A percentile compares a stretch with the other conserved stretches of the same genome.
These are phyloP conservation scores for Fusarium liriodendri DNA, from an alignment of 2,329 filamentous ascomycete species.

Conservation along the genomic window DNA sequence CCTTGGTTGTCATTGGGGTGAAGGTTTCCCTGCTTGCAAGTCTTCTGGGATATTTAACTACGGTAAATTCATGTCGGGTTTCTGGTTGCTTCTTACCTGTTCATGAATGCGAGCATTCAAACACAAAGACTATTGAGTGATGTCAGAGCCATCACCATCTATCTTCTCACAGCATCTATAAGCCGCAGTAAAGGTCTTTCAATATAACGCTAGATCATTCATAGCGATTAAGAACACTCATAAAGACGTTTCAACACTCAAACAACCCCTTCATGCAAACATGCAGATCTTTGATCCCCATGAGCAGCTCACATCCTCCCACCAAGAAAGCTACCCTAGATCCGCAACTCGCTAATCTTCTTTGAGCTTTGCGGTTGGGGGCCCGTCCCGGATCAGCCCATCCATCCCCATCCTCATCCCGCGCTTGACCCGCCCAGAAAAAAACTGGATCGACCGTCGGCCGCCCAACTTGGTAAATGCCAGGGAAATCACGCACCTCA, in stretches of 20 bases:
- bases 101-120: too few relatives aligned
- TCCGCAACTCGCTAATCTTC: slow-evolving; percentile 25
- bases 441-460: slow-evolving; percentile 13
- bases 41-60: not conserved
- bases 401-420: not conserved
- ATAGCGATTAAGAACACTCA: not conserved
- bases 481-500: slow-evolving; percentile 31
- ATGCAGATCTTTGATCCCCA: not conserved
- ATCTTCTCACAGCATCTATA: not conserved
- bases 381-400: slow-evolving; percentile 26
- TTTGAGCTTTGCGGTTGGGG: slow-evolving; percentile 9
- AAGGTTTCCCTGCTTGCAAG: too few relatives aligned
- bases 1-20: not conserved
- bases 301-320: not conserved
- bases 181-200: not conserved
- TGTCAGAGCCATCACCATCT: not conserved
- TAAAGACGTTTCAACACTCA: not conserved
- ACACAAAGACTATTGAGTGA: not conserved
- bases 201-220: not conserved
- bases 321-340: not conserved
- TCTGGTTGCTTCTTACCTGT: not conserved
- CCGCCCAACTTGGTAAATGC: slow-evolving; percentile 19
- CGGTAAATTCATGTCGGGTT: not conserved
- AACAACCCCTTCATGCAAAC: not conserved
- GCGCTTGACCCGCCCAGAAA: slow-evolving; percentile 3